Base-by-base conservation (phyloP, 805 yeast genomes). In the Candida railenensis region DNA sequence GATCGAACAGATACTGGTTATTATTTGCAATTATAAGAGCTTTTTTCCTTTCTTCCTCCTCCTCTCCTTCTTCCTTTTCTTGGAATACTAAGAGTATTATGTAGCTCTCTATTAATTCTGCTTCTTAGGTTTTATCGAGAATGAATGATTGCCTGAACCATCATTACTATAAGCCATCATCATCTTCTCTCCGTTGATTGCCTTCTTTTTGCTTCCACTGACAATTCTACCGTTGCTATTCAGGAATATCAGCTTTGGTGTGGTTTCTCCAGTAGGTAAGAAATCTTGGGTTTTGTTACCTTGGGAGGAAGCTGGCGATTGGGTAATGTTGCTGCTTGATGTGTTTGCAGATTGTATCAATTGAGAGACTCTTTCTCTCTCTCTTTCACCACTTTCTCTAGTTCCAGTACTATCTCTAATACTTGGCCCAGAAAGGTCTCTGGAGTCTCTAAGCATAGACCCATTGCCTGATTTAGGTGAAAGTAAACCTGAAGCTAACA, bases 401-500 rank as follows among this genome's bases (percentile, higher is more conserved):
- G 36, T 30, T 4, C 15, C 22, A 3, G 15, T 20, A 14, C 18
- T 15, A 19, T 36, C 39, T 36, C 39, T 36, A 16, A 19, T 16
- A 36, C 39, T 36, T 7, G 30, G 30, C 11, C 30, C 30, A 7
- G 30, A 25, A 5, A 25, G 30, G 30, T 25, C 30, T 25, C 30
- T 25, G 30, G 30, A 25, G 30, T 25, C 30, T 25, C 30, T 25
- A 11, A 25, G 30, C 5, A 25, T 25, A 25, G 30, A 25, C 34
- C 58, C 55, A 18, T 45, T 49, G 3, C 58, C 62, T 51, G 58
- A 58, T 50, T 72, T 75, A 1, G 87, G 85, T 0, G 87, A 76
- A 42, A 77, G 58, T 25, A 79, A 56, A 1, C 87, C 88, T 0
- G 87, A 78, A 0, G 88, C 86, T 48, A 83, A 62, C 40, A 83